A percentile compares a stretch with the other conserved stretches of the same genome.
Evolutionary conservation across 2,329 filamentous ascomycete genomes (phyloP).

Genomic region (Aspergillaceae sp.): DNA sequence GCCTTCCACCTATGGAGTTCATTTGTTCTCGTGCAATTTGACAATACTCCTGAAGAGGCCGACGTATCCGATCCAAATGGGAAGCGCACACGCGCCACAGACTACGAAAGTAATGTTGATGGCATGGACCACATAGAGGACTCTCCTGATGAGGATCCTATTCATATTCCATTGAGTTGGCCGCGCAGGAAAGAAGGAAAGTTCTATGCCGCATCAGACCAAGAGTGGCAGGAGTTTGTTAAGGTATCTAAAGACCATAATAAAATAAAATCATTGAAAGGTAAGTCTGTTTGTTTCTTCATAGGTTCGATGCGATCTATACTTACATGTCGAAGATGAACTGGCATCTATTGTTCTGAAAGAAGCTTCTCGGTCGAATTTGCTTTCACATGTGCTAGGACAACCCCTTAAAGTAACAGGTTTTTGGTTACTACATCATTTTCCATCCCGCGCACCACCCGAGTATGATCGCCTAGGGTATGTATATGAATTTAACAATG

Average conservation of each 20-base stretch:
- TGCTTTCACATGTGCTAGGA: constrained; percentile 41
- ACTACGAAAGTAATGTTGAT: not conserved
- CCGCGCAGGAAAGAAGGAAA: constrained; percentile 27
- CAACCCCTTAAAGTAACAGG: constrained; percentile 42
- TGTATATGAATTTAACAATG: constrained; percentile 11
- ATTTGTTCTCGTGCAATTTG: constrained; percentile 23
- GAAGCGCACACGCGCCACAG: not conserved
- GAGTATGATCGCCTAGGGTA: constrained; percentile 54
- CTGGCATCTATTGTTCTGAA: constrained; percentile 38
- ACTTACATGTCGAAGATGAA: constrained; percentile 30
- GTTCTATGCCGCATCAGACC: constrained; percentile 38
- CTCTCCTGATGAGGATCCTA: constrained; percentile 36
- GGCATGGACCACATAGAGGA: constrained; percentile 2
- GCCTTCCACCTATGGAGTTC: constrained; percentile 27
- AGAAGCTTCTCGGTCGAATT: constrained; percentile 37
- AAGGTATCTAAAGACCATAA: constrained; percentile 48
- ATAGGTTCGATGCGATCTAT: not conserved
- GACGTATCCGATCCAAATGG: constrained; percentile 8
- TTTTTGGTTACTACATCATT: constrained; percentile 55
- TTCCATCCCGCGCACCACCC: constrained; percentile 51
- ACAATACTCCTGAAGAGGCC: constrained; percentile 16
- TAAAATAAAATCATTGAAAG: constrained; percentile 41
- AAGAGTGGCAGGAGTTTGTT: constrained; percentile 56
- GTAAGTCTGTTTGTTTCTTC: constrained; percentile 17
- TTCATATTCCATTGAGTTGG: constrained; percentile 56